A percentile compares a stretch with the other conserved stretches of the same genome.
These are phyloP conservation scores for Pseudogymnoascus sp. DNA, from an alignment of 2,329 filamentous ascomycete genomes.

Conservation along the genomic window DNA sequence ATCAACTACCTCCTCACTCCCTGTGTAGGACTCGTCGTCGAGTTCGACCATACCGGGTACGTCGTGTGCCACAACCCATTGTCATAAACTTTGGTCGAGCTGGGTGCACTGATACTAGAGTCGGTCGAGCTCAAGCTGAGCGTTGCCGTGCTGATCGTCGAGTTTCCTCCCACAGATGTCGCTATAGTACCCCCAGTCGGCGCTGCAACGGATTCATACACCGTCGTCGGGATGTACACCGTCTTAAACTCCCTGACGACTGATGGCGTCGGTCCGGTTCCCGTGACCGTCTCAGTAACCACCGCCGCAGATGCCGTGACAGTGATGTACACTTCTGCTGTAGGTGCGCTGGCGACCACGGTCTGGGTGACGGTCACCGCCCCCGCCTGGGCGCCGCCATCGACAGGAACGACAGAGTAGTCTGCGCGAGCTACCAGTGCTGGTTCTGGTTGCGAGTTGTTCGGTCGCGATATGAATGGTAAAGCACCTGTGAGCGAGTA, in stretches of 20 bases:
- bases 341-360: conserved; percentile 19
- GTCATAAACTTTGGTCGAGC: conserved; percentile 16
- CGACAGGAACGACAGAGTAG: conserved; percentile 29
- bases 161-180: not conserved
- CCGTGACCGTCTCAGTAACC: conserved; percentile 13
- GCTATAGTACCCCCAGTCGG: not conserved
- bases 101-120: not conserved
- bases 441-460: not conserved
- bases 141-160: not conserved
- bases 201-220: not conserved
- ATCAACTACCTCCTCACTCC: not conserved
- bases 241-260: conserved; percentile 10
- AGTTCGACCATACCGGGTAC: conserved; percentile 14
- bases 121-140: not conserved
- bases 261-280: conserved; percentile 24
- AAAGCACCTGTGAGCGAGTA: not conserved
- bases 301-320: conserved; percentile 18
- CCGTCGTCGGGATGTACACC: not conserved
- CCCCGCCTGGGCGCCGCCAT: conserved; percentile 21
- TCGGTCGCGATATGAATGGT: not conserved
- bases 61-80: conserved; percentile 26
- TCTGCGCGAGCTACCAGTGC: conserved; percentile 19
- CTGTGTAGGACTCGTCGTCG: not conserved
- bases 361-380: conserved; percentile 17
- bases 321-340: conserved; percentile 20